These are phyloP conservation scores for Alternaria consortialis DNA, from an alignment of 2,329 filamentous ascomycete genomes.

Conservation along the genomic window DNA sequence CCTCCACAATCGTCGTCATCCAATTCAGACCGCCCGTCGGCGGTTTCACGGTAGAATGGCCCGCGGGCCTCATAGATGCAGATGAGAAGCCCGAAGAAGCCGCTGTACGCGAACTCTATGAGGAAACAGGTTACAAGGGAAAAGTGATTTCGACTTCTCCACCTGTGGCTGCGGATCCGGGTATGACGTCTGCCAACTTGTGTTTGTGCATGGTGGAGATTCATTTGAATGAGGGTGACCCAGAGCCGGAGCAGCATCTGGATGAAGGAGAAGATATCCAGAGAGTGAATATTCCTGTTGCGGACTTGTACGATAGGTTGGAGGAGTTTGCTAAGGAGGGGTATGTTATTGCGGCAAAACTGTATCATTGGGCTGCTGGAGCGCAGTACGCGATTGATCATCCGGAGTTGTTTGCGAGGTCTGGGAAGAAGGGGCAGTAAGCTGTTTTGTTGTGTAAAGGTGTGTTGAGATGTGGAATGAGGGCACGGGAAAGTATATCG, in stretches of 20 bases:
- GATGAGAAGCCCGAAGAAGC: conserved; percentile 65
- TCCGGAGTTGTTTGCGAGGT: conserved; percentile 30
- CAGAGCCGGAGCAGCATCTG: conserved; percentile 38
- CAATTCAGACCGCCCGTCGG: conserved; percentile 68
- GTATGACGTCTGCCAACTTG: conserved; percentile 40
- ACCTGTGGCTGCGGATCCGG: conserved; percentile 36
- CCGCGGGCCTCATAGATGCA: conserved; percentile 58
- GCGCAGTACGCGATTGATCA: conserved; percentile 38
- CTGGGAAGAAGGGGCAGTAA: conserved; percentile 6
- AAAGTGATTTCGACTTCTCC: conserved; percentile 30
- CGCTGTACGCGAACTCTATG: conserved; percentile 67
- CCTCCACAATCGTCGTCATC: conserved; percentile 47
- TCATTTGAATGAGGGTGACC: conserved; percentile 27
- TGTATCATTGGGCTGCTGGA: conserved; percentile 43
- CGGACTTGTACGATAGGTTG: conserved; percentile 32
- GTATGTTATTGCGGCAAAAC: conserved; percentile 39
- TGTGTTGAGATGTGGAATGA: neutral
- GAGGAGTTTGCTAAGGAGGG: conserved; percentile 36
- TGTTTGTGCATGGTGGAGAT: conserved; percentile 39
- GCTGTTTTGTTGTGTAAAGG: neutral
- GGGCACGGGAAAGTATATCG: neutral
- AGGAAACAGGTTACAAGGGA: conserved; percentile 70
- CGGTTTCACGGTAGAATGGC: conserved; percentile 66
- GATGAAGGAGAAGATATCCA: conserved; percentile 43
- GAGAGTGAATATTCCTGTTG: conserved; percentile 35